These are phyloP conservation scores for Pseudonitzschia multistriata DNA, from an alignment of 108 stramenopile species.

Conservation along the genomic window DNA sequence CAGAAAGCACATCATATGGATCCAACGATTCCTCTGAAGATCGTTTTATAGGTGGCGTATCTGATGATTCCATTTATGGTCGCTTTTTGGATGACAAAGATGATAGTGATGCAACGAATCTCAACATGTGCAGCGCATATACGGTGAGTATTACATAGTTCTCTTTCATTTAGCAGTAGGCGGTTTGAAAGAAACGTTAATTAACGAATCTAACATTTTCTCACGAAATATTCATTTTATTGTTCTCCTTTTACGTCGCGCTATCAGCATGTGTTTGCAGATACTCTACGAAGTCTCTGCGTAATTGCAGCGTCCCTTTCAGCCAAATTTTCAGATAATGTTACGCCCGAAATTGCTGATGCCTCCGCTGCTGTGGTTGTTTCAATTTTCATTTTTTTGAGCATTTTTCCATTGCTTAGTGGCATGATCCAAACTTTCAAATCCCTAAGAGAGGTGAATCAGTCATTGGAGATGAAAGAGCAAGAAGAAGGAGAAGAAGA, in stretches of 20 bases:
- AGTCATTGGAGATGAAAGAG: conserved; percentile 2
- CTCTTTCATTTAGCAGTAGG: not conserved
- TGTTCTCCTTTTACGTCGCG: not conserved
- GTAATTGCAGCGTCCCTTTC: conserved; percentile 65
- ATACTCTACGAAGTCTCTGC: conserved; percentile 75
- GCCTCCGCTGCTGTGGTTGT: conserved; percentile 74
- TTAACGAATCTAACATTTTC: not conserved
- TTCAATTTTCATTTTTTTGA: conserved; percentile 59
- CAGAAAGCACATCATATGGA: conserved; percentile 10
- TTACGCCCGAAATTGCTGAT: conserved; percentile 64
- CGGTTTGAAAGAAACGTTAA: not conserved
- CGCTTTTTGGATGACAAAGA: conserved; percentile 15
- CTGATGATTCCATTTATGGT: not conserved
- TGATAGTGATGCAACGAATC: conserved; percentile 42
- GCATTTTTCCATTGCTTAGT: conserved; percentile 55
- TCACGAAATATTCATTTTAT: not conserved
- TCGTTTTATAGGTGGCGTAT: not conserved
- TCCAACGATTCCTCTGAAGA: not conserved
- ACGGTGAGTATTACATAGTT: conserved; percentile 47
- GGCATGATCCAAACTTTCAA: conserved; percentile 47
- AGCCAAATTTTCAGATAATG: conserved; percentile 42
- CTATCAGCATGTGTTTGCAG: conserved; percentile 75
- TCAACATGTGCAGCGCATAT: conserved; percentile 86
- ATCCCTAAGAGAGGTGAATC: conserved; percentile 35
- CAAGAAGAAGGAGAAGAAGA: conserved; percentile 5